Evolutionary conservation across 805 yeast genomes (phyloP).

Genomic region (Maudiozyma bulderi): DNA sequence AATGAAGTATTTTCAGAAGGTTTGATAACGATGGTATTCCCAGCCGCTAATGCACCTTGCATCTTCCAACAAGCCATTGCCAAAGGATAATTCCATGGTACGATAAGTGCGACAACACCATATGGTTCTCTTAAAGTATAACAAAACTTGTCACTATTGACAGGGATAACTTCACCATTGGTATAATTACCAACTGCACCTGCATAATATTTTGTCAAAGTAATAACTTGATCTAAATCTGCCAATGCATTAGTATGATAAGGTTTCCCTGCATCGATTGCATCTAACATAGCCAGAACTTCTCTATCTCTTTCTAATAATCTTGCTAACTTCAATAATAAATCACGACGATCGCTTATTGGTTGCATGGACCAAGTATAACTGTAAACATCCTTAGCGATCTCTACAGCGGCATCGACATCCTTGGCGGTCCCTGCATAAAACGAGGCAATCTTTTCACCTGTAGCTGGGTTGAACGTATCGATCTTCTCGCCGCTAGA

Average conservation of each 20-base stretch:
- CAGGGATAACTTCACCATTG: slow-evolving; percentile 50
- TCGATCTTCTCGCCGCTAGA: slow-evolving; percentile 32
- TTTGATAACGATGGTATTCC: slow-evolving; percentile 35
- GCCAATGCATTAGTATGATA: slow-evolving; percentile 38
- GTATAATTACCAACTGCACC: slow-evolving; percentile 57
- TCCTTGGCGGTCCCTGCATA: slow-evolving; percentile 40
- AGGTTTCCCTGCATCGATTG: slow-evolving; percentile 49
- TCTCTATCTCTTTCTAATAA: slow-evolving; percentile 38
- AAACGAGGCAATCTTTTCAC: slow-evolving; percentile 37
- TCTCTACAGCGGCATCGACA: slow-evolving; percentile 41
- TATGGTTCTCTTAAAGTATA: slow-evolving; percentile 41
- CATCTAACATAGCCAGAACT: slow-evolving; percentile 44
- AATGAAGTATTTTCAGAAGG: slow-evolving; percentile 39
- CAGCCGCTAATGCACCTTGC: slow-evolving; percentile 43
- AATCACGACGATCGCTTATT: slow-evolving; percentile 35
- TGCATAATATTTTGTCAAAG: slow-evolving; percentile 51
- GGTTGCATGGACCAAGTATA: slow-evolving; percentile 37
- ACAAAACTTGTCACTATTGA: slow-evolving; percentile 44
- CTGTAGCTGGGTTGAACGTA: slow-evolving; percentile 43
- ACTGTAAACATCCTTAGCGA: slow-evolving; percentile 40
- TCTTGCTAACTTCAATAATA: slow-evolving; percentile 37
- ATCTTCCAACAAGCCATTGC: slow-evolving; percentile 40
- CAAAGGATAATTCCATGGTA: slow-evolving; percentile 41
- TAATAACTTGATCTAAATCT: slow-evolving; percentile 48
- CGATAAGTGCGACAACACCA: slow-evolving; percentile 39